Conservation (phyloP, 768 basidiomycete genomes). For the Cubamyces sp. region DNA sequence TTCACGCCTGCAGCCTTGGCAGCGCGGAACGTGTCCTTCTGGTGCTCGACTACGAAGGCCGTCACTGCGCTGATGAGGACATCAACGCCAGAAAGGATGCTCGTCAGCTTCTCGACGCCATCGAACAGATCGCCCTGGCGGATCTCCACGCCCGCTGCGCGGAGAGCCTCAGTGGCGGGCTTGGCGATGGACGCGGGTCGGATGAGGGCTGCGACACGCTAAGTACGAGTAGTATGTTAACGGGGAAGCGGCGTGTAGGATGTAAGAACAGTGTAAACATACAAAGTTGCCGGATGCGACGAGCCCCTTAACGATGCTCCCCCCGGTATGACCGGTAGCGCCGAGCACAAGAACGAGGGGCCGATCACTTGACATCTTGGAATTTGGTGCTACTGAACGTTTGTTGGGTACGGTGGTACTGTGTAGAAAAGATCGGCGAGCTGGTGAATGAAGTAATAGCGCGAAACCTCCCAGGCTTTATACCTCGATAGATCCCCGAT, state of each 20-base stretch:
- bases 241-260: neutral
- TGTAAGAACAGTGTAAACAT: neutral
- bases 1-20: slow-evolving; percentile 31
- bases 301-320: slow-evolving; percentile 17
- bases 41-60: slow-evolving; percentile 8
- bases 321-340: slow-evolving; percentile 26
- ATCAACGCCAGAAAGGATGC: slow-evolving; percentile 23
- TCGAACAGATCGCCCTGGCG: slow-evolving; percentile 23
- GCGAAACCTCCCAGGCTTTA: too few relatives aligned
- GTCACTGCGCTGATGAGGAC: slow-evolving; percentile 23
- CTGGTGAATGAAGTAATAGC: too few relatives aligned
- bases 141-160: slow-evolving; percentile 27
- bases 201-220: slow-evolving; percentile 23
- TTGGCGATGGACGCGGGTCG: slow-evolving; percentile 29
- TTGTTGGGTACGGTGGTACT: too few relatives aligned
- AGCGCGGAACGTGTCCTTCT: slow-evolving; percentile 26
- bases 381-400: neutral
- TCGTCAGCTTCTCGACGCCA: slow-evolving; percentile 21
- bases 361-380: neutral
- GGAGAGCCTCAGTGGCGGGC: slow-evolving; percentile 18
- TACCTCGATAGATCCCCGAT: neutral
- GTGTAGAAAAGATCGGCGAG: too few relatives aligned
- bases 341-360: slow-evolving; percentile 29
- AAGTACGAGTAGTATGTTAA: neutral
- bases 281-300: slow-evolving; percentile 23